Percentiles rank a stretch among this genome's conserved stretches.
Evolutionary conservation across 129 eudicot genomes (phyloP).

Genomic region (Flaveria trinervia): DNA sequence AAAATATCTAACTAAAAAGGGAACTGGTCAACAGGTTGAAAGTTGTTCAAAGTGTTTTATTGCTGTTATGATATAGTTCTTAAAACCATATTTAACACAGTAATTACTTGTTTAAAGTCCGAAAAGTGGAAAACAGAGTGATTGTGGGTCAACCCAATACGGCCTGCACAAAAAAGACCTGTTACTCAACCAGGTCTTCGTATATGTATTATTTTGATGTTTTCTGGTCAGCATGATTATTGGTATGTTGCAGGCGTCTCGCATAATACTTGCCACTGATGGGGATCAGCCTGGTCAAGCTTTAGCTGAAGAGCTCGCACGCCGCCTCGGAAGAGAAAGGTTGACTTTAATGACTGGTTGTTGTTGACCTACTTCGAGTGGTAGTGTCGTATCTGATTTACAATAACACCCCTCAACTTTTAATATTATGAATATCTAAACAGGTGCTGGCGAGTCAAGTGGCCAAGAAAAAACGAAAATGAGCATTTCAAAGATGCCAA

Average conservation of each 20-base stretch:
- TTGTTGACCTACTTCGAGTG: not conserved
- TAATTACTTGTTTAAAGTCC: not conserved
- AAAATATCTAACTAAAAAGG: not conserved
- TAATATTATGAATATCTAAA: slow-evolving; percentile 9
- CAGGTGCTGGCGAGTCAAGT: slow-evolving; percentile 96
- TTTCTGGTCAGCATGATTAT: not conserved
- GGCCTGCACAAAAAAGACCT: not conserved
- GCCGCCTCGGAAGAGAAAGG: slow-evolving; percentile 99
- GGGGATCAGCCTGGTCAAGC: slow-evolving; percentile 92
- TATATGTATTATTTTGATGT: not conserved
- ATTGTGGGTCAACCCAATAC: not conserved
- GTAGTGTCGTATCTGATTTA: slow-evolving; percentile 5
- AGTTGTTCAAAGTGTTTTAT: not conserved
- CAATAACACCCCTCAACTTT: slow-evolving; percentile 1
- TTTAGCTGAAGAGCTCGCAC: slow-evolving; percentile 94
- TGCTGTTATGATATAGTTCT: not conserved
- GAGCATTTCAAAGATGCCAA: slow-evolving; percentile 83
- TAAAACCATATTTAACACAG: not conserved
- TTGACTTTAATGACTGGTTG: slow-evolving; percentile 16
- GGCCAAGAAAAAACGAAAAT: slow-evolving; percentile 75
- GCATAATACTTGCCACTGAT: slow-evolving; percentile 92
- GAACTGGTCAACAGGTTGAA: not conserved
- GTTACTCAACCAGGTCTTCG: not conserved
- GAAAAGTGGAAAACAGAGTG: not conserved
- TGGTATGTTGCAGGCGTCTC: slow-evolving; percentile 65